These are phyloP conservation scores for Thamnidium elegans DNA, from an alignment of 192 early-diverging fungal species.

Conservation along the genomic window DNA sequence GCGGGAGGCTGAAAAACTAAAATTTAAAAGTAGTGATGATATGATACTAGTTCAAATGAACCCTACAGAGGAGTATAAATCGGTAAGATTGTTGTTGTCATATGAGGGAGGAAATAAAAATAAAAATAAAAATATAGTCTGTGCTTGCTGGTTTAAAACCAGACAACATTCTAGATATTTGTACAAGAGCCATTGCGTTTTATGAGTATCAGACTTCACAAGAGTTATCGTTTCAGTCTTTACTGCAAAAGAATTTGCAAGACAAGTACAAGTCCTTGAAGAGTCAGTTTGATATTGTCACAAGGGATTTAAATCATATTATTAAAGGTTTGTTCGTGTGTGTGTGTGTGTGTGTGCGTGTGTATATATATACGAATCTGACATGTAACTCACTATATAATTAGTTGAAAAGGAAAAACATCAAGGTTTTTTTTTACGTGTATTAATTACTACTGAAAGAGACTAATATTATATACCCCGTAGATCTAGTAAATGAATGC, in stretches of 20 bases:
- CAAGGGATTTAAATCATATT: conserved; percentile 26
- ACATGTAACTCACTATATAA: background rate
- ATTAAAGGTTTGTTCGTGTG: background rate
- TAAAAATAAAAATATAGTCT: conserved; percentile 30
- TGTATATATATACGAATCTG: background rate
- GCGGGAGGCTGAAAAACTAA: too few species aligned
- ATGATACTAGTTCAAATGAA: conserved; percentile 55
- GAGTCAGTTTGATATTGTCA: conserved; percentile 33
- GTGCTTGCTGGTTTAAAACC: conserved; percentile 68
- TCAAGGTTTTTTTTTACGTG: conserved; percentile 10
- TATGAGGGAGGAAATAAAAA: background rate
- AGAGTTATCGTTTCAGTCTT: conserved; percentile 42
- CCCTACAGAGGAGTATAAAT: conserved; percentile 64
- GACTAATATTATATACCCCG: background rate
- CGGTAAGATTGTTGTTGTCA: conserved; percentile 32
- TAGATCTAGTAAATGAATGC: conserved; percentile 35
- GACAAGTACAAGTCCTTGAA: conserved; percentile 35
- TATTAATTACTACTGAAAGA: background rate
- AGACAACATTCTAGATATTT: conserved; percentile 60
- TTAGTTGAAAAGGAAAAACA: conserved; percentile 25
- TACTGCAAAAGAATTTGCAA: conserved; percentile 38
- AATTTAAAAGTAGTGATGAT: conserved; percentile 41
- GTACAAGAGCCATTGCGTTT: conserved; percentile 59
- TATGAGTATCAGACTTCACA: conserved; percentile 67
- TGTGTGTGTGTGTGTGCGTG: background rate